Evolutionary conservation across 2,329 filamentous ascomycete species (phyloP), one percentile per base, ranked within the genome.

Genomic region (Claviceps citrina): DNA sequence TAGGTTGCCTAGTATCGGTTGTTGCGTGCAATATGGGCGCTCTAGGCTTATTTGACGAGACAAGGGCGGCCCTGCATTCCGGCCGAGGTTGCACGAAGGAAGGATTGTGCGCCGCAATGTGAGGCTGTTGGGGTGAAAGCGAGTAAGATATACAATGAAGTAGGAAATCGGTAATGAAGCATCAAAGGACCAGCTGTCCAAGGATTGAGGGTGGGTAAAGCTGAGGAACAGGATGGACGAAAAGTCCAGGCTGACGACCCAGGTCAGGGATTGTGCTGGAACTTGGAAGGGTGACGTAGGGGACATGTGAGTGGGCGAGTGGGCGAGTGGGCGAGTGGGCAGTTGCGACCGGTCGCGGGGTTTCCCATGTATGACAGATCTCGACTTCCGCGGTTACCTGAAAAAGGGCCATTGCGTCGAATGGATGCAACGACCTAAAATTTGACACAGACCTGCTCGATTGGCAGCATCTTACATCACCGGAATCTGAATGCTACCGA

Each of bases 271-370:
- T n/a, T n/a, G 37, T 32, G 30, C 31, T 22, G 31, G 32, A 36
- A 18, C 25, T n/a, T n/a, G 22, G 22, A 24, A 8, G 5, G 6
- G 38, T 40, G 38, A 40, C 38, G 38, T 40, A 35, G 18, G 19
- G 10, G 24, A 36, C 33, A 19, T 36, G 26, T 6, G 26, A 27
- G 26, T 8, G 10, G 6, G 7, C 4, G 26, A 27, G 26, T 27
- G 26, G 26, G 26, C 4, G 26, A 12, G 10, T 13, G 26, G 26
- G 7, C 10, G 32, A 34, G 19, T 34, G 31, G 38, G 38, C 37
- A 39, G 37, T 31, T 16, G 19, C 28, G 28, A 31, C 20, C 35
- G n/a, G n/a, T n/a, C n/a, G n/a, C n/a, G n/a, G n/a, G n/a, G n/a
- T n/a, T n/a, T n/a, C n/a, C n/a, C n/a, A n/a, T n/a, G n/a, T n/a